Conservation (phyloP, 306 rosid genomes). For the Vigna radiata region DNA sequence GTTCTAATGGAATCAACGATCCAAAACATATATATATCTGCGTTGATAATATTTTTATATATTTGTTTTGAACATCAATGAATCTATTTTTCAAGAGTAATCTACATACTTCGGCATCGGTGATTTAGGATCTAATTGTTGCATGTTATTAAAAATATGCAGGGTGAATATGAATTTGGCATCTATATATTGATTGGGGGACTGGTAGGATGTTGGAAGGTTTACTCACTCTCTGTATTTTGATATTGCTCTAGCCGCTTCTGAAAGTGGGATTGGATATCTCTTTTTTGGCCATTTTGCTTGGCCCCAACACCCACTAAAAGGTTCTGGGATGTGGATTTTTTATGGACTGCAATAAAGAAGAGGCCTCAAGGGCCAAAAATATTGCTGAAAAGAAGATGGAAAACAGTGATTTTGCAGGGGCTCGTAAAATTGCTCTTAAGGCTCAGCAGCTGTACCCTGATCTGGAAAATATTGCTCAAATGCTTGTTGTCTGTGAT, state of each 20-base stretch:
- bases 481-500: constrained; percentile 83
- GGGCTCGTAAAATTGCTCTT: constrained; percentile 76
- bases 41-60: constrained; percentile 16
- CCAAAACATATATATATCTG: neutral
- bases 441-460: constrained; percentile 87
- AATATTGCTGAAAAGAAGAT: constrained; percentile 78
- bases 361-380: constrained; percentile 96
- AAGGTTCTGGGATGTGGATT: constrained; percentile 42
- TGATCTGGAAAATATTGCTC: constrained; percentile 78
- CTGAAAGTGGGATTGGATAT: constrained; percentile 18
- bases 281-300: constrained; percentile 25
- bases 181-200: constrained; percentile 27
- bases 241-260: constrained; percentile 33
- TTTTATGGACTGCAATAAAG: constrained; percentile 91
- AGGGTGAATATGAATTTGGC: constrained; percentile 42
- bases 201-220: constrained; percentile 37
- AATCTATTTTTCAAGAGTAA: neutral
- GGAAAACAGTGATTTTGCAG: constrained; percentile 74
- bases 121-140: constrained; percentile 37
- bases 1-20: constrained; percentile 15
- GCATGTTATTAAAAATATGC: constrained; percentile 33
- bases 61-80: constrained; percentile 13
- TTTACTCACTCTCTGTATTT: constrained; percentile 27
- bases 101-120: neutral
- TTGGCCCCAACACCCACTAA: constrained; percentile 39